Evolutionary conservation across 495 filamentous ascomycete species (phyloP).

Genomic region (Xylaria scruposa): DNA sequence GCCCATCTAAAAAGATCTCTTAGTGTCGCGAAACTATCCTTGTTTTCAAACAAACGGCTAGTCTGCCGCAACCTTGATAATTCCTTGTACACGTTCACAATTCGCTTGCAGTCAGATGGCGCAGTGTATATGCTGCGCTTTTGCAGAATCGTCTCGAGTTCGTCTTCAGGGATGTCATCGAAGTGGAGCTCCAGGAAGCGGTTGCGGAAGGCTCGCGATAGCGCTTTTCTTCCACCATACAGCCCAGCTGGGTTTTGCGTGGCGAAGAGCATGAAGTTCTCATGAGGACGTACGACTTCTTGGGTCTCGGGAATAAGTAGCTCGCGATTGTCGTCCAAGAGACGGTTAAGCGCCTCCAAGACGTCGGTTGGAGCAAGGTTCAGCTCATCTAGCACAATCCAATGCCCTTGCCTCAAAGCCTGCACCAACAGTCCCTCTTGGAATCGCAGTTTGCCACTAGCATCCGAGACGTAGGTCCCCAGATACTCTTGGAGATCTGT

Average conservation of each 20-base stretch:
- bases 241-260: slow-evolving; percentile 97
- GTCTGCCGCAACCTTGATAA: slow-evolving; percentile 88
- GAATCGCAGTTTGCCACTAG: slow-evolving; percentile 83
- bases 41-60: slow-evolving; percentile 91
- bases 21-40: slow-evolving; percentile 95
- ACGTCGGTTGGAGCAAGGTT: slow-evolving; percentile 97
- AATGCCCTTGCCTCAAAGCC: slow-evolving; percentile 89
- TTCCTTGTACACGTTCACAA: slow-evolving; percentile 93
- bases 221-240: slow-evolving; percentile 90
- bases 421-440: slow-evolving; percentile 95
- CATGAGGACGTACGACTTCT: slow-evolving; percentile 86
- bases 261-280: slow-evolving; percentile 98
- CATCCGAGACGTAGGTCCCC: slow-evolving; percentile 87
- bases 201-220: slow-evolving; percentile 95
- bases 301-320: slow-evolving; percentile 97
- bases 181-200: slow-evolving; percentile 97
- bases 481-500: slow-evolving; percentile 98
- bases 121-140: slow-evolving; percentile 84
- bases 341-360: slow-evolving; percentile 90
- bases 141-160: slow-evolving; percentile 90
- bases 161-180: slow-evolving; percentile 95
- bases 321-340: slow-evolving; percentile 97
- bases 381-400: slow-evolving; percentile 97
- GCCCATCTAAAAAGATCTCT: slow-evolving; percentile 98
- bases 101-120: slow-evolving; percentile 86